Conservation (phyloP, 108 stramenopile species). For the Pelagomonas calceolata region DNA sequence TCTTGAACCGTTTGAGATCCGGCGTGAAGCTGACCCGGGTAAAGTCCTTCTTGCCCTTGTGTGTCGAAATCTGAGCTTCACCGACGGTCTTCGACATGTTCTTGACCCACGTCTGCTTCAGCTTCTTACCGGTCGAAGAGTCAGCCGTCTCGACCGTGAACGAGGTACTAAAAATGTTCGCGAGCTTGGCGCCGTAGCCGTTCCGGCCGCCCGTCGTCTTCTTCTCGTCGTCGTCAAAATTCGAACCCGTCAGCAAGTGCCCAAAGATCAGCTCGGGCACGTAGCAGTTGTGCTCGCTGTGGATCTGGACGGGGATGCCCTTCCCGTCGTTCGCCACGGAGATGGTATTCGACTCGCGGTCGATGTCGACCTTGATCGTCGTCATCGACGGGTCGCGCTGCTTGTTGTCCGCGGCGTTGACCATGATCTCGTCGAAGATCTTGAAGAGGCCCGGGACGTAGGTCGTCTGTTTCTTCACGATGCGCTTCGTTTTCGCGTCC, state of each 20-base stretch:
- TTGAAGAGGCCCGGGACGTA: conserved; percentile 95
- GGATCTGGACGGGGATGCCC: conserved; percentile 37
- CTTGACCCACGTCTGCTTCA: conserved; percentile 67
- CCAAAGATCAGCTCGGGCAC: conserved; percentile 96
- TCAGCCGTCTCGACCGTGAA: conserved; percentile 85
- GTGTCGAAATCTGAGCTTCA: conserved; percentile 52
- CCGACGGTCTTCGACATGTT: conserved; percentile 71
- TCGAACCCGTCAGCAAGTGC: conserved; percentile 88
- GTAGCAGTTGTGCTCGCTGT: conserved; percentile 33
- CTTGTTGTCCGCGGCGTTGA: conserved; percentile 99
- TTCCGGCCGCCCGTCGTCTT: conserved; percentile 96
- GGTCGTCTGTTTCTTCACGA: conserved; percentile 64
- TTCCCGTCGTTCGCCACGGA: conserved; percentile 95
- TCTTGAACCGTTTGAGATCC: conserved; percentile 80
- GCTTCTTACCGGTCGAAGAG: conserved; percentile 51
- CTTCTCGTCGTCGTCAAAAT: conserved; percentile 93
- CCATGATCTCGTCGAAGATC: conserved; percentile 99
- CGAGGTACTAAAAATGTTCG: conserved; percentile 89
- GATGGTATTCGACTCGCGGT: conserved; percentile 56
- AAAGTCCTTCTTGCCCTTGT: conserved; percentile 73
- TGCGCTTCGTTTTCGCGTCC: conserved; percentile 41
- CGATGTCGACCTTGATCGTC: conserved; percentile 72
- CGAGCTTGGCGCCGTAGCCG: conserved; percentile 98
- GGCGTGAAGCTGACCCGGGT: conserved; percentile 93
- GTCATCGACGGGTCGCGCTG: conserved; percentile 93